Conservation (phyloP, 169 alveolate species). For the Plasmodium cynomolgi region DNA sequence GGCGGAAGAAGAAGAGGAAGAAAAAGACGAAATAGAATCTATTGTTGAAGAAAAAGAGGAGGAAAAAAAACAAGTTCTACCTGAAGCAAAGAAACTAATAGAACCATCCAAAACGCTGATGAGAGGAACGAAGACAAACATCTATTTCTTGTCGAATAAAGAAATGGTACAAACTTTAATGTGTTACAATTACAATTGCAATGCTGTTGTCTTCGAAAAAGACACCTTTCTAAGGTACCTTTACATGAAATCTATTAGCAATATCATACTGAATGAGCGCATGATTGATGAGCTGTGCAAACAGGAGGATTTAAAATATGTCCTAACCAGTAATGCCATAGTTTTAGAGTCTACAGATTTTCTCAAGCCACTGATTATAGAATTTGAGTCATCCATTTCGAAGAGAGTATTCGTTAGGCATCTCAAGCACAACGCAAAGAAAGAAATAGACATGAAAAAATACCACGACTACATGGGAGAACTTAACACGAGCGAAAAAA, state of each 20-base stretch:
- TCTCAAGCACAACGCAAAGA: conserved; percentile 11
- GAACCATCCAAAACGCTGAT: conserved; percentile 59
- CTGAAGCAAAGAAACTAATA: conserved; percentile 15
- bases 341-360: conserved; percentile 59
- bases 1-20: not conserved
- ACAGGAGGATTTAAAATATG: conserved; percentile 33
- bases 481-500: conserved; percentile 4
- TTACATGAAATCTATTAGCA: conserved; percentile 31
- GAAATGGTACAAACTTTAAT: conserved; percentile 35
- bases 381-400: conserved; percentile 37
- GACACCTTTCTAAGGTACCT: conserved; percentile 40
- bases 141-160: conserved; percentile 39
- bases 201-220: conserved; percentile 61
- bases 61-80: conserved; percentile 6
- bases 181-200: conserved; percentile 57
- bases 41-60: not conserved
- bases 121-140: conserved; percentile 56
- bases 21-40: not conserved
- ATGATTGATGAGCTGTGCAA: conserved; percentile 50
- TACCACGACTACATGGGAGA: conserved; percentile 25
- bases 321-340: conserved; percentile 50
- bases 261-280: conserved; percentile 53
- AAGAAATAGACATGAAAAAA: conserved; percentile 36
- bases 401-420: conserved; percentile 43
- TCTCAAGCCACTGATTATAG: conserved; percentile 52